phyloP scores from a whole-genome alignment of 495 filamentous ascomycete genomes.

The Penicillium paradoxum region DNA sequence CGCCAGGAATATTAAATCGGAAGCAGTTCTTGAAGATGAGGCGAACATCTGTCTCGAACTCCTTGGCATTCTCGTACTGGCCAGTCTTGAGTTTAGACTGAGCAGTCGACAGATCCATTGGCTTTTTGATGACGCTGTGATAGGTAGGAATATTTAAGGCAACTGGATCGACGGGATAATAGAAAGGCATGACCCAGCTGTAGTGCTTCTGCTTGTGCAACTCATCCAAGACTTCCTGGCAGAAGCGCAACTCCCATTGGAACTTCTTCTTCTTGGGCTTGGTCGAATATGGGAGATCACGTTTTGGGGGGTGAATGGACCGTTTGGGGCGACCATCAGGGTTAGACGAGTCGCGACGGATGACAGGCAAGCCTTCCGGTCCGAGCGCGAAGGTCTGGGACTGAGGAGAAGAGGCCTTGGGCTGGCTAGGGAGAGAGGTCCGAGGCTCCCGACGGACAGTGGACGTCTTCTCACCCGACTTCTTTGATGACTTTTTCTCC shows the following conservation, averaged over 20 bases:
- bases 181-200: constrained; percentile 62
- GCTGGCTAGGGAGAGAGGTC: constrained; percentile 35
- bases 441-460: constrained; percentile 52
- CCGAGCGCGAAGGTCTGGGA: constrained; percentile 72
- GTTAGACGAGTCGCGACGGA: constrained; percentile 79
- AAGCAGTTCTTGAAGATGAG: constrained; percentile 86
- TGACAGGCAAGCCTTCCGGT: constrained; percentile 81
- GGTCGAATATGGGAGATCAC: constrained; percentile 78
- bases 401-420: constrained; percentile 46
- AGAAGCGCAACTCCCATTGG: constrained; percentile 83
- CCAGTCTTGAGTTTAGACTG: constrained; percentile 68
- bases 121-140: constrained; percentile 87
- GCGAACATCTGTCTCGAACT: constrained; percentile 77
- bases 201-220: constrained; percentile 69
- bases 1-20: constrained; percentile 81
- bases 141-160: constrained; percentile 92
- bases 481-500: constrained; percentile 57
- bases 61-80: constrained; percentile 77
- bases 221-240: constrained; percentile 74
- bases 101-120: constrained; percentile 88
- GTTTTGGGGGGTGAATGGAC: constrained; percentile 87
- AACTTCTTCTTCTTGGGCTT: constrained; percentile 92
- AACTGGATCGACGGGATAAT: constrained; percentile 83
- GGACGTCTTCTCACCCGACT: constrained; percentile 45
- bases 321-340: constrained; percentile 80